Evolutionary conservation across 106 monocot species (phyloP).

Genomic region (Apostasia ramifera): DNA sequence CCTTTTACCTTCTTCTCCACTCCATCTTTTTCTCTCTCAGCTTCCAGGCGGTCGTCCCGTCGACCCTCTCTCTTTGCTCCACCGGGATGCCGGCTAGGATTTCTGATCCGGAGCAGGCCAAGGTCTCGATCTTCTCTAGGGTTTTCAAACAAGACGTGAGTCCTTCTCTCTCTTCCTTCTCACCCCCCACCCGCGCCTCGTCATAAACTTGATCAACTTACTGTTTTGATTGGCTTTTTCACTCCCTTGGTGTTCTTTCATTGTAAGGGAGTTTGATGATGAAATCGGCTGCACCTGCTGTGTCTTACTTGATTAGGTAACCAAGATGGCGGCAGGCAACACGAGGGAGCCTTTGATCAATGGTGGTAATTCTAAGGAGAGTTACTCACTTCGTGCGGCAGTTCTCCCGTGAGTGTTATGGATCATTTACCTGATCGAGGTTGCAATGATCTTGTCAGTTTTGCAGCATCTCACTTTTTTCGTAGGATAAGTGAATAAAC

Average conservation of each 20-base stretch:
- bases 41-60: too few relatives aligned
- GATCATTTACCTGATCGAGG: neutral
- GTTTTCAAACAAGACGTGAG: slow-evolving; percentile 6
- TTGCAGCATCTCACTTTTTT: neutral
- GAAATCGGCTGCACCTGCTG: neutral
- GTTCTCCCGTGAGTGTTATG: slow-evolving; percentile 53
- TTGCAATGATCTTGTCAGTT: neutral
- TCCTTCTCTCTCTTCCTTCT: neutral
- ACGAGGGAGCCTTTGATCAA: slow-evolving; percentile 40
- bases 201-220: neutral
- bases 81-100: neutral
- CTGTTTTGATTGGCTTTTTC: neutral
- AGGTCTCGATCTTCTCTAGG: neutral
- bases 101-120: slow-evolving; percentile 5
- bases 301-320: slow-evolving; percentile 6
- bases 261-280: neutral
- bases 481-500: too few relatives aligned
- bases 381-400: slow-evolving; percentile 43
- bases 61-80: neutral
- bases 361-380: slow-evolving; percentile 14
- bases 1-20: too few relatives aligned
- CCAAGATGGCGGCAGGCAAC: slow-evolving; percentile 14
- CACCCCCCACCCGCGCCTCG: neutral
- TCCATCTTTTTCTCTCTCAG: too few relatives aligned
- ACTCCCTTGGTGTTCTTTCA: neutral